A percentile compares a stretch with the other conserved stretches of the same genome.
These are phyloP conservation scores for Aspergillus sclerotialis DNA, from an alignment of 2,329 filamentous ascomycete genomes.

Conservation along the genomic window DNA sequence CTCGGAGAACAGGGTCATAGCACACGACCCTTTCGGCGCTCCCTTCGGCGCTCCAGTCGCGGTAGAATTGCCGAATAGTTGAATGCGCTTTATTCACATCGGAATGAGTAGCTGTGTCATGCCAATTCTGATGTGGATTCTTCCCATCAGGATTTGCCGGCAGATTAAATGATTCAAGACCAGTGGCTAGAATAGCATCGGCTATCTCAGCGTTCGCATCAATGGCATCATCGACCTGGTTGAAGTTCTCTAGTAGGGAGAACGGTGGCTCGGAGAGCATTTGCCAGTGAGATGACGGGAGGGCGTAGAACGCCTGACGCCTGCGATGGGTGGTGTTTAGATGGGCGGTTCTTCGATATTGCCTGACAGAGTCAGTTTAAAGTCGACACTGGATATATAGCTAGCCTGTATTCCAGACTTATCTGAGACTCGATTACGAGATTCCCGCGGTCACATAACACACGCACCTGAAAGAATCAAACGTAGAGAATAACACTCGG, in stretches of 20 bases:
- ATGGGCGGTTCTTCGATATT: slow-evolving; percentile 79
- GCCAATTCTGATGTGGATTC: slow-evolving; percentile 53
- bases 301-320: slow-evolving; percentile 85
- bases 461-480: slow-evolving; percentile 84
- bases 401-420: too few relatives aligned
- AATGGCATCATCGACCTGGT: slow-evolving; percentile 77
- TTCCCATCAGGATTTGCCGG: slow-evolving; percentile 28
- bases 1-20: slow-evolving; percentile 65
- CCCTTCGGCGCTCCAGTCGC: slow-evolving; percentile 86
- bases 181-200: slow-evolving; percentile 65
- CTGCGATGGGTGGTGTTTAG: slow-evolving; percentile 86
- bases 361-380: slow-evolving; percentile 34
- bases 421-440: too few relatives aligned
- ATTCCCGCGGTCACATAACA: too few relatives aligned
- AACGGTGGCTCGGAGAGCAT: slow-evolving; percentile 76
- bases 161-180: slow-evolving; percentile 61
- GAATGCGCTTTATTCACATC: slow-evolving; percentile 90
- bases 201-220: slow-evolving; percentile 81
- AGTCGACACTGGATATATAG: neutral
- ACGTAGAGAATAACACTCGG: slow-evolving; percentile 67
- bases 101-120: slow-evolving; percentile 59
- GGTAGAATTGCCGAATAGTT: slow-evolving; percentile 86
- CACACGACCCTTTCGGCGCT: slow-evolving; percentile 65
- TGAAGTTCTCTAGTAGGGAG: slow-evolving; percentile 70
- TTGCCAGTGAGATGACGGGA: slow-evolving; percentile 77